Evolutionary conservation across 2,329 filamentous ascomycete genomes (phyloP).

Genomic region (Aspergillus fructus): DNA sequence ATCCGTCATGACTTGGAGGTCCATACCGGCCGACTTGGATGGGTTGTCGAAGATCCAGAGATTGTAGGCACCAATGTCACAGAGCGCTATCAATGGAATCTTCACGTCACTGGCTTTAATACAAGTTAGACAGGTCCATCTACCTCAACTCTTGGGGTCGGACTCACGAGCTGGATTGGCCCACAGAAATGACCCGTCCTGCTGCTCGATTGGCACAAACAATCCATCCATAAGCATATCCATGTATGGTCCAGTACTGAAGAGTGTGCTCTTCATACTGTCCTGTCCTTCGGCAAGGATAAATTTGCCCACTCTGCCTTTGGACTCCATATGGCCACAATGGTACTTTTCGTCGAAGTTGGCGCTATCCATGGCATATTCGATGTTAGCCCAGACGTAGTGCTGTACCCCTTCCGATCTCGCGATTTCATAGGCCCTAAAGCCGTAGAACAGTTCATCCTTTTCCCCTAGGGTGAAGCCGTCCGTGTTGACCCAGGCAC

Average conservation of each 20-base stretch:
- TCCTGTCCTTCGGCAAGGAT: slow-evolving; percentile 26
- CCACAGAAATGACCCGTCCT: no score
- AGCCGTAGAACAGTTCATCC: slow-evolving; percentile 35
- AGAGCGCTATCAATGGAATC: no score
- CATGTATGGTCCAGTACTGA: slow-evolving; percentile 50
- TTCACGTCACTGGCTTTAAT: no score
- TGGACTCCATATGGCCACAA: not conserved
- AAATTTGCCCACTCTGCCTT: not conserved
- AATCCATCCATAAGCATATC: slow-evolving; percentile 33
- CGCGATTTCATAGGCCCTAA: slow-evolving; percentile 44
- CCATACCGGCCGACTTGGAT: slow-evolving; percentile 11
- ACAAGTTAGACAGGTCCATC: no score
- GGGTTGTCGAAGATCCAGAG: slow-evolving; percentile 21
- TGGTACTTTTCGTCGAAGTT: not conserved
- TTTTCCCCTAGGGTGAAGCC: slow-evolving; percentile 47
- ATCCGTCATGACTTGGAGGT: slow-evolving; percentile 16
- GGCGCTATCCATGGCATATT: not conserved
- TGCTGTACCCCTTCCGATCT: slow-evolving; percentile 43
- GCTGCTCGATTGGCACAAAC: no score
- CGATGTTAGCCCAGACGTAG: slow-evolving; percentile 29
- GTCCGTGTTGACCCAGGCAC: slow-evolving; percentile 55
- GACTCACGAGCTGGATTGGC: slow-evolving; percentile 9
- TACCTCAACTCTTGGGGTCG: slow-evolving; percentile 14
- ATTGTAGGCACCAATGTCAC: slow-evolving; percentile 1
- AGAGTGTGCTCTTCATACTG: slow-evolving; percentile 25